These are phyloP conservation scores for Metschnikowia bowlesiae DNA, from an alignment of 805 yeast species.

Conservation along the genomic window DNA sequence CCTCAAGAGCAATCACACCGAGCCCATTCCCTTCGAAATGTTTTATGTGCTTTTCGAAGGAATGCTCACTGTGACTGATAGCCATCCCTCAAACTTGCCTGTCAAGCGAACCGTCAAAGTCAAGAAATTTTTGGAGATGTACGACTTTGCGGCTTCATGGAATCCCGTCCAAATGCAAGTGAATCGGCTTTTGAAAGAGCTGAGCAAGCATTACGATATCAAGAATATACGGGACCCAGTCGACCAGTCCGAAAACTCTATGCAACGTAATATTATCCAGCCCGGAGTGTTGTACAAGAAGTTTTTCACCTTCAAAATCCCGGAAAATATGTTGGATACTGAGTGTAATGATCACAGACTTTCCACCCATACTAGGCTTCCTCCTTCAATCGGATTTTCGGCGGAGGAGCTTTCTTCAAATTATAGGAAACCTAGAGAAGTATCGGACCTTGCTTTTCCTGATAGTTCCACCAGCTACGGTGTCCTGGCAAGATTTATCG, in stretches of 20 bases:
- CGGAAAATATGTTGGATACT: slow-evolving; percentile 33
- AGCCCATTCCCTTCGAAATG: slow-evolving; percentile 57
- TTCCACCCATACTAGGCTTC: slow-evolving; percentile 29
- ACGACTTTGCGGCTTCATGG: slow-evolving; percentile 47
- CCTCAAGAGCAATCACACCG: slow-evolving; percentile 35
- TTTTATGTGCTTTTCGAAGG: slow-evolving; percentile 58
- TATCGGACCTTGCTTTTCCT: slow-evolving; percentile 29
- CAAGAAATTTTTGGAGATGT: slow-evolving; percentile 33
- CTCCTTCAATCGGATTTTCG: slow-evolving; percentile 32
- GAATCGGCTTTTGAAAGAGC: slow-evolving; percentile 29
- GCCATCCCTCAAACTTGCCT: slow-evolving; percentile 10
- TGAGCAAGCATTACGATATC: slow-evolving; percentile 3
- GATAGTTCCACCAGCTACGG: slow-evolving; percentile 34
- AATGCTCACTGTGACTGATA: slow-evolving; percentile 23
- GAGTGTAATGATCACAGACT: slow-evolving; percentile 32
- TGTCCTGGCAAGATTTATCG: slow-evolving; percentile 39
- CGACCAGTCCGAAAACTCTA: slow-evolving; percentile 23
- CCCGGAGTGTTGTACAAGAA: slow-evolving; percentile 30
- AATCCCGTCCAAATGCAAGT: slow-evolving; percentile 30
- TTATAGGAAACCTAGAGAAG: background rate
- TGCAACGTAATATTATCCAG: slow-evolving; percentile 16
- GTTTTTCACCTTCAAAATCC: slow-evolving; percentile 40
- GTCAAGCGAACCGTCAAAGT: slow-evolving; percentile 20
- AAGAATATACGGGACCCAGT: slow-evolving; percentile 20
- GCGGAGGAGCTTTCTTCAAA: slow-evolving; percentile 12